Percentiles rank a stretch among this genome's conserved stretches.
phyloP scores from a whole-genome alignment of 306 rosid species.

The Quillaja saponaria region DNA sequence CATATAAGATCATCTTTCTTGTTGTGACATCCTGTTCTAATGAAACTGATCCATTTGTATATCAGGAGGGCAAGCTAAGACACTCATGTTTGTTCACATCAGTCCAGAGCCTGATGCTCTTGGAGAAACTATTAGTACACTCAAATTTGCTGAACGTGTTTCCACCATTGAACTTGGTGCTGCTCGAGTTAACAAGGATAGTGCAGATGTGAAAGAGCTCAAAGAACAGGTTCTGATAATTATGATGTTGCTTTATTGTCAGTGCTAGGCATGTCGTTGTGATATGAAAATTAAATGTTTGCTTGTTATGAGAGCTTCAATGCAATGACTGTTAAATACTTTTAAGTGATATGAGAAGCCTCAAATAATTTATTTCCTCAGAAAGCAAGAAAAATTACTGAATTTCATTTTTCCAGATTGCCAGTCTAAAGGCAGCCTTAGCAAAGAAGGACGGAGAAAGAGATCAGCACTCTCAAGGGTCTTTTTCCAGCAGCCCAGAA shows the following conservation, averaged over 20 bases:
- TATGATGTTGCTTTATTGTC: neutral
- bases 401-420: conserved; percentile 47
- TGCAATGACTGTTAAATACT: too few relatives aligned
- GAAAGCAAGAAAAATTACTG: neutral
- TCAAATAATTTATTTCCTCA: too few relatives aligned
- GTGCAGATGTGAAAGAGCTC: conserved; percentile 71
- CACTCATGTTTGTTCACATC: conserved; percentile 92
- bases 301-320: too few relatives aligned
- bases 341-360: neutral
- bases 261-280: neutral
- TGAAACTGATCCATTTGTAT: conserved; percentile 1
- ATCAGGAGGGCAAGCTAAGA: conserved; percentile 90
- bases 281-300: too few relatives aligned
- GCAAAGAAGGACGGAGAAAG: conserved; percentile 68
- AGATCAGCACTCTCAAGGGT: conserved; percentile 41
- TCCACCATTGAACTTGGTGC: conserved; percentile 88
- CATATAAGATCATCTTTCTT: neutral
- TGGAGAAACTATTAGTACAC: conserved; percentile 89
- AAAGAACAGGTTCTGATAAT: conserved; percentile 69
- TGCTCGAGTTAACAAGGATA: conserved; percentile 71
- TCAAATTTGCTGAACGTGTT: conserved; percentile 93
- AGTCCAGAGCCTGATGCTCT: conserved; percentile 85
- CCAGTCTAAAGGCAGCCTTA: conserved; percentile 75
- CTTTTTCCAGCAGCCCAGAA: conserved; percentile 47
- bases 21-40: conserved; percentile 3